Evolutionary conservation across 148 eudicot species (phyloP), one percentile per base, ranked within the genome.

Genomic region (Fagopyrum esculentum): DNA sequence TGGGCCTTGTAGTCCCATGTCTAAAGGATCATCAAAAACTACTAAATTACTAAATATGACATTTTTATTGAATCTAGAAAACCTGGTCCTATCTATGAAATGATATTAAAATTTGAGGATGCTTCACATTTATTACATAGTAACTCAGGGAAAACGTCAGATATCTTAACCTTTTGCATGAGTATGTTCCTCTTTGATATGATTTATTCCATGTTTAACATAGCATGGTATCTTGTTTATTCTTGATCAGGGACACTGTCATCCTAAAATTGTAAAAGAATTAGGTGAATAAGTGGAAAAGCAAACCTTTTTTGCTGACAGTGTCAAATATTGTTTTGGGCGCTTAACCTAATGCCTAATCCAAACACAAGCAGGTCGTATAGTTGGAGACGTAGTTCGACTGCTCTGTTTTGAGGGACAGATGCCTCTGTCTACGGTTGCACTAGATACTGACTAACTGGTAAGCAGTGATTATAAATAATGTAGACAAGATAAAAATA

Each of bases 161-260:
- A 60, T 35, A 60, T 8, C 40, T 22, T 3, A n/a, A 64, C 45
- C 70, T 30, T 29, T 4, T 64, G 45, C 17, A 40, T 64, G 46
- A 12, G 7, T 40, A 12, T 13, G 15, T 64, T 17, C 17, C 30
- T 64, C 5, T 35, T 35, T 64, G 7, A 64, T 64, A 40, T 64
- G 70, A 43, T 12, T 64, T 64, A 29, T 22, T 64, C 70, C n/a
- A 12, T 9, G 13, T 61, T 29, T 64, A 35, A 64, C 70, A 64
- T 64, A 29, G 4, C 16, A 63, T 63, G 45, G 16, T 29, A 64
- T 12, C 46, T 64, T 63, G 43, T 40, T 6, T 64, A 51, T 81
- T 82, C 71, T 76, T 82, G 56, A 75, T 77, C 84, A 95, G 99
- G 99, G 99, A 44, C 99, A 95, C 78, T 90, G 97, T 74, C 99